Conservation (phyloP, 768 basidiomycete genomes). For the Tulasnella sp. region DNA sequence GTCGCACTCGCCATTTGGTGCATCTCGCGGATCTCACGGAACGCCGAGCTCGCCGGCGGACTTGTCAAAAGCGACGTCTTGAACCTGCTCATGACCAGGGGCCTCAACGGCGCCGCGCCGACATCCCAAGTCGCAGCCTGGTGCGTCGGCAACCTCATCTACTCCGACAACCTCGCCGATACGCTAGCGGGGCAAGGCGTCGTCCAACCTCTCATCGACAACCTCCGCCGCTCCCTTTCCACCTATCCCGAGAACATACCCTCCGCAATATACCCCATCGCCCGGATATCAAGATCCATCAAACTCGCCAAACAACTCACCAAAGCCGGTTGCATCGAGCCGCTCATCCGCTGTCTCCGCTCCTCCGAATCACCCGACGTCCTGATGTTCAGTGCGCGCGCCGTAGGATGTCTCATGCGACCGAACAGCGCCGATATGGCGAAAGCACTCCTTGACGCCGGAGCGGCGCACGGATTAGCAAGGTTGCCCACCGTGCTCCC, state of each 20-base stretch:
- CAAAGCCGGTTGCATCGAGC: conserved; percentile 12
- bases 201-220: background rate
- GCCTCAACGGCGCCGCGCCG: background rate
- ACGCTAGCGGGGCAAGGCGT: background rate
- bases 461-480: conserved; percentile 11
- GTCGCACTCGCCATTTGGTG: conserved; percentile 14
- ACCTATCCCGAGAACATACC: background rate
- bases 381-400: conserved; percentile 14
- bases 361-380: conserved; percentile 12
- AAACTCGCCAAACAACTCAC: conserved; percentile 14
- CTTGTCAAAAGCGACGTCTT: conserved; percentile 15
- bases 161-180: conserved; percentile 9
- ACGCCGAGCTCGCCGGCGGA: conserved; percentile 9
- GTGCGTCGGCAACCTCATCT: conserved; percentile 16
- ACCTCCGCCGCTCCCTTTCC: background rate
- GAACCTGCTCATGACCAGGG: conserved; percentile 1
- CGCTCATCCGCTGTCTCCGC: background rate
- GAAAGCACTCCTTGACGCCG: conserved; percentile 14
- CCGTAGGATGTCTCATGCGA: conserved; percentile 16
- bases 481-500: conserved; percentile 14
- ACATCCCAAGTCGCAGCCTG: conserved; percentile 10
- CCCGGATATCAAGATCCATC: conserved; percentile 10
- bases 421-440: conserved; percentile 16
- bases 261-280: conserved; percentile 14
- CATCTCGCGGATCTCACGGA: conserved; percentile 12